A percentile compares a stretch with the other conserved stretches of the same genome.
Conservation (phyloP, 2,329 filamentous ascomycete species). For the Didymella pinodella region DNA sequence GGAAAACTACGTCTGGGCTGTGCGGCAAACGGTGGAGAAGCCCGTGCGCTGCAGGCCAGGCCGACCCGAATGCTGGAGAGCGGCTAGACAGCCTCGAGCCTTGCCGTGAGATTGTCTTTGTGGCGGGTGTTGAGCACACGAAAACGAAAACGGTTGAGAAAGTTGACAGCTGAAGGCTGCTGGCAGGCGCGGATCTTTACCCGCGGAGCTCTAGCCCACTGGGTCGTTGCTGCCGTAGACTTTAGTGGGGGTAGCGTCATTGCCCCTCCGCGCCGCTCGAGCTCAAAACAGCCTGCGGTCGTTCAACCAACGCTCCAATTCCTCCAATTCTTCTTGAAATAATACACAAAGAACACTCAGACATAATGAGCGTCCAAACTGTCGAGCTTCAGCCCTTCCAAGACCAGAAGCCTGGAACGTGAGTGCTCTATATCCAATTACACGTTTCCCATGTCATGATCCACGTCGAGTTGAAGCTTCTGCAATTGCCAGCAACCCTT, state of each 20-base stretch:
- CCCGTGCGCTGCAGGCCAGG: conserved; percentile 21
- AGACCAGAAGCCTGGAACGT: conserved; percentile 99
- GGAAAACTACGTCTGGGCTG: conserved; percentile 21
- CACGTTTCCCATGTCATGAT: conserved; percentile 3
- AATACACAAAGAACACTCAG: conserved; percentile 32
- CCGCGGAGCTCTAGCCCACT: conserved; percentile 33
- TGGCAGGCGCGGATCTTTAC: conserved; percentile 18
- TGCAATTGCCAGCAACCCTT: background rate
- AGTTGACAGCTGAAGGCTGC: conserved; percentile 14
- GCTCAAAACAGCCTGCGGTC: conserved; percentile 40
- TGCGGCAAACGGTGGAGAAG: conserved; percentile 18
- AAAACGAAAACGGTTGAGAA: conserved; percentile 18
- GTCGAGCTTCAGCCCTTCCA: conserved; percentile 85
- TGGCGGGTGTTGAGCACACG: conserved; percentile 14
- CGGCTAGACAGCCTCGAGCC: conserved; percentile 19
- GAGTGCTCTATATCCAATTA: conserved; percentile 58
- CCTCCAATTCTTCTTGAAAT: conserved; percentile 31
- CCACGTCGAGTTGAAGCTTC: conserved; percentile 7
- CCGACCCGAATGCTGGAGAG: conserved; percentile 20
- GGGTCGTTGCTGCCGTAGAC: conserved; percentile 37
- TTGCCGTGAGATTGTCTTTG: conserved; percentile 19
- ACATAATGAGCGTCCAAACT: conserved; percentile 72
- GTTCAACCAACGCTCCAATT: conserved; percentile 29
- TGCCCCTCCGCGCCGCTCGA: conserved; percentile 30
- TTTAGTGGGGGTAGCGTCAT: conserved; percentile 36